Percentiles rank a stretch among this genome's conserved stretches.
These are phyloP conservation scores for Trichomonascaceae sp. DNA, from an alignment of 1,139 yeast species.

Conservation along the genomic window DNA sequence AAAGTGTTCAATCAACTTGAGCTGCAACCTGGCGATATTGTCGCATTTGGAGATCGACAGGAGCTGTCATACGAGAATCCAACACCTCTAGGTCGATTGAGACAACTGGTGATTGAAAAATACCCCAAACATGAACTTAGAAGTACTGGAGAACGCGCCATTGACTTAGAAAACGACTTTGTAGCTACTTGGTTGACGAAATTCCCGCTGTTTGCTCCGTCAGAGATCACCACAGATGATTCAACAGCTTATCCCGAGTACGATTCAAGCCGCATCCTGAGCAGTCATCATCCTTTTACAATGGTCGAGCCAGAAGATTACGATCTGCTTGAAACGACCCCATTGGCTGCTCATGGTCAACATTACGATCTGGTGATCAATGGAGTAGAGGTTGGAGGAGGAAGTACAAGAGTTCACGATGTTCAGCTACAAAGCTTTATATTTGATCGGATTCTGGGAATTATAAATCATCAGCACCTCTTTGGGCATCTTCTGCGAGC, in stretches of 20 bases:
- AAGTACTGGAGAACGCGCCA: conserved; percentile 18
- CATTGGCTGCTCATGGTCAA: conserved; percentile 73
- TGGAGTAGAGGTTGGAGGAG: conserved; percentile 97
- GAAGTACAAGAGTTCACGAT: conserved; percentile 92
- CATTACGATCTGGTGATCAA: conserved; percentile 92
- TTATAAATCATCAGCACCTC: conserved; percentile 47
- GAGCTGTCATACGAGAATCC: conserved; percentile 77
- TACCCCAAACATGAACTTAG: conserved; percentile 51
- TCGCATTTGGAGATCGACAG: conserved; percentile 71
- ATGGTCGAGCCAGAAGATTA: conserved; percentile 77
- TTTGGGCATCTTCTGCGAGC: conserved; percentile 86
- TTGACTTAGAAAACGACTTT: conserved; percentile 35
- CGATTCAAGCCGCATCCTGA: conserved; percentile 41
- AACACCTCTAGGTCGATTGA: conserved; percentile 82
- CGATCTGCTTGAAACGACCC: conserved; percentile 44
- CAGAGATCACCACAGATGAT: conserved; percentile 17
- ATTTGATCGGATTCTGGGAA: conserved; percentile 28
- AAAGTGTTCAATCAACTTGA: conserved; percentile 15
- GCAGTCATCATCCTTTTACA: conserved; percentile 97
- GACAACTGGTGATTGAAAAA: conserved; percentile 62
- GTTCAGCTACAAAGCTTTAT: conserved; percentile 66
- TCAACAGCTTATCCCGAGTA: conserved; percentile 51
- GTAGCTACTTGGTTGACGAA: conserved; percentile 84
- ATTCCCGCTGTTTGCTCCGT: conserved; percentile 85
- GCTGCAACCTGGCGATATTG: conserved; percentile 56